These are phyloP conservation scores for Penicillium italicum DNA, from an alignment of 2,329 filamentous ascomycete species.

Conservation along the genomic window DNA sequence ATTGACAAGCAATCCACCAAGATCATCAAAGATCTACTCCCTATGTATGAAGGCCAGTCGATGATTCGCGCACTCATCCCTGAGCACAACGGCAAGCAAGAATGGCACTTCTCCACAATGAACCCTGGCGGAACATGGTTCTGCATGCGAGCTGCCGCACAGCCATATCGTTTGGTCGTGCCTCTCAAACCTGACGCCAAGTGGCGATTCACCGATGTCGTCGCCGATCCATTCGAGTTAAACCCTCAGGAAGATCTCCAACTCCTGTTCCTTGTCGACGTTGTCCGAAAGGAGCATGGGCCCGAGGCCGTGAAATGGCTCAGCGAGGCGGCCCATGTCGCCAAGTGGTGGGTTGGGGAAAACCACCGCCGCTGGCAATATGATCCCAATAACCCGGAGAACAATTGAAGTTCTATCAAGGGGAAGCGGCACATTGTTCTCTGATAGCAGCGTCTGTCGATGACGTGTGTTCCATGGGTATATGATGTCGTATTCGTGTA, in stretches of 20 bases:
- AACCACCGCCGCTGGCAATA: slow-evolving; percentile 23
- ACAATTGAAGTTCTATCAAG: background rate
- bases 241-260: slow-evolving; percentile 33
- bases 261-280: slow-evolving; percentile 24
- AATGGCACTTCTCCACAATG: slow-evolving; percentile 37
- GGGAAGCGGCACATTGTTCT: background rate
- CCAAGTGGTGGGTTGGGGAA: slow-evolving; percentile 41
- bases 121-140: slow-evolving; percentile 48
- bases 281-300: slow-evolving; percentile 28
- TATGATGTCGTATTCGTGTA: background rate
- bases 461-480: background rate
- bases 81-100: slow-evolving; percentile 32
- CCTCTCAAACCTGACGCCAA: slow-evolving; percentile 70
- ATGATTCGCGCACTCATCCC: slow-evolving; percentile 42
- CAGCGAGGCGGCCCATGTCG: slow-evolving; percentile 34
- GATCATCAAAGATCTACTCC: slow-evolving; percentile 40
- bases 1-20: slow-evolving; percentile 33
- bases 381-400: slow-evolving; percentile 3
- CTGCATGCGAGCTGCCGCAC: slow-evolving; percentile 68
- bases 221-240: slow-evolving; percentile 35
- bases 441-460: background rate
- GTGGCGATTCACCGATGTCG: slow-evolving; percentile 37
- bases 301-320: slow-evolving; percentile 36
- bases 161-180: slow-evolving; percentile 67
- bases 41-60: slow-evolving; percentile 49